Evolutionary conservation across 306 rosid species (phyloP).

Genomic region (Echinosophora koreensis): DNA sequence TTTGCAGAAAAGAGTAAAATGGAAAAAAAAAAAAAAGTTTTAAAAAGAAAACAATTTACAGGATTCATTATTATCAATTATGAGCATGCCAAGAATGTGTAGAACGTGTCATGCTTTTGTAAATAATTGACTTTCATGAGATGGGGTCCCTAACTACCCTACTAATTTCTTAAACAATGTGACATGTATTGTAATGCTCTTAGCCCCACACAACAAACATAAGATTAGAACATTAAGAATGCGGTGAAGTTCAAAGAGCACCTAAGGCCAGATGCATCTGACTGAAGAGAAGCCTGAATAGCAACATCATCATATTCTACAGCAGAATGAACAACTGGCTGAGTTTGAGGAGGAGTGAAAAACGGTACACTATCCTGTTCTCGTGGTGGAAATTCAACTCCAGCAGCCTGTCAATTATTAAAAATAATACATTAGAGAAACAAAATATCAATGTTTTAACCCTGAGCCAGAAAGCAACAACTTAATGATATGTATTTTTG

Average conservation of each 20-base stretch:
- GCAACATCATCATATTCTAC: slow-evolving; percentile 70
- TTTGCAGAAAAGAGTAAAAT: not conserved
- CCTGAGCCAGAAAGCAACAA: slow-evolving; percentile 36
- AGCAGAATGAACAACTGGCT: slow-evolving; percentile 64
- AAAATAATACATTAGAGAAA: slow-evolving; percentile 31
- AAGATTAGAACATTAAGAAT: slow-evolving; percentile 20
- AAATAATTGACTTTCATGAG: slow-evolving; percentile 21
- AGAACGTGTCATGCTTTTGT: slow-evolving; percentile 19
- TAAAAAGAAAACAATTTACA: slow-evolving; percentile 31
- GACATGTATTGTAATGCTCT: slow-evolving; percentile 14
- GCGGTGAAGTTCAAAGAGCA: slow-evolving; percentile 45
- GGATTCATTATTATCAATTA: slow-evolving; percentile 9
- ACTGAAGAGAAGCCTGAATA: slow-evolving; percentile 88
- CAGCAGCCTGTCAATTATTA: slow-evolving; percentile 69
- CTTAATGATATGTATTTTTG: slow-evolving; percentile 35
- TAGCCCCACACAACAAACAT: slow-evolving; percentile 37
- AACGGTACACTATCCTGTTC: slow-evolving; percentile 82
- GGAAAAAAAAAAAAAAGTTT: slow-evolving; percentile 2
- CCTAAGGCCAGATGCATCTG: slow-evolving; percentile 94
- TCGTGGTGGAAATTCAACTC: slow-evolving; percentile 96
- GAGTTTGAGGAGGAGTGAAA: slow-evolving; percentile 95
- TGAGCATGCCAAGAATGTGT: slow-evolving; percentile 12
- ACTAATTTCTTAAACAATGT: slow-evolving; percentile 30
- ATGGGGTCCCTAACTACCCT: slow-evolving; percentile 25
- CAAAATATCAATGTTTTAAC: slow-evolving; percentile 18